Evolutionary conservation across 305 asterid genomes (phyloP).

Genomic region (Fraxinus ornus): DNA sequence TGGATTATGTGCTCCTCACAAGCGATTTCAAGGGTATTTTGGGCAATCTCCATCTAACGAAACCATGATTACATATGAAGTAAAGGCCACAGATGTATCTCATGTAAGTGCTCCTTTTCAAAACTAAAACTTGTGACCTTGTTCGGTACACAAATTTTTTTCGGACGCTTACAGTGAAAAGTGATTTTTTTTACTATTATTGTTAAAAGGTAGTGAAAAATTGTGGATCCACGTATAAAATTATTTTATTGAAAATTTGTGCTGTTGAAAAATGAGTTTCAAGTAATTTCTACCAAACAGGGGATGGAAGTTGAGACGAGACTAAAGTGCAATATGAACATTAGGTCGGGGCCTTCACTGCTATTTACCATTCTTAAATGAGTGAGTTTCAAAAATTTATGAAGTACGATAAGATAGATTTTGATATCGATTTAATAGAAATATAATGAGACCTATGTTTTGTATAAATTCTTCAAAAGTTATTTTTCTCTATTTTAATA

Average conservation of each 20-base stretch:
- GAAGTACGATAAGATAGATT: background rate
- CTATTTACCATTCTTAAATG: too few relatives aligned
- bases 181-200: background rate
- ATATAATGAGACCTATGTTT: background rate
- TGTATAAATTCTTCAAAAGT: background rate
- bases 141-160: background rate
- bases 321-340: background rate
- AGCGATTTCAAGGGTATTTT: background rate
- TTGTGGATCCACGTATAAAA: too few relatives aligned
- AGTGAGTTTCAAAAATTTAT: background rate
- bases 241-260: too few relatives aligned
- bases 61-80: background rate
- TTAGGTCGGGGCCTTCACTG: background rate
- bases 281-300: background rate
- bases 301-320: background rate
- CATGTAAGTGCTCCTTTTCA: background rate
- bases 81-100: background rate
- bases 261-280: background rate
- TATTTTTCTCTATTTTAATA: background rate
- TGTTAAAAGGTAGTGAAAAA: background rate
- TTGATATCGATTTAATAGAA: background rate
- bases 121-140: background rate
- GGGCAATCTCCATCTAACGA: background rate
- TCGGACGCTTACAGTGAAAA: background rate
- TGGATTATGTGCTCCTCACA: background rate